Evolutionary conservation across 73 alveolate species (phyloP), one percentile per base, ranked within the genome.

Genomic region (Diophrys appendiculata): DNA sequence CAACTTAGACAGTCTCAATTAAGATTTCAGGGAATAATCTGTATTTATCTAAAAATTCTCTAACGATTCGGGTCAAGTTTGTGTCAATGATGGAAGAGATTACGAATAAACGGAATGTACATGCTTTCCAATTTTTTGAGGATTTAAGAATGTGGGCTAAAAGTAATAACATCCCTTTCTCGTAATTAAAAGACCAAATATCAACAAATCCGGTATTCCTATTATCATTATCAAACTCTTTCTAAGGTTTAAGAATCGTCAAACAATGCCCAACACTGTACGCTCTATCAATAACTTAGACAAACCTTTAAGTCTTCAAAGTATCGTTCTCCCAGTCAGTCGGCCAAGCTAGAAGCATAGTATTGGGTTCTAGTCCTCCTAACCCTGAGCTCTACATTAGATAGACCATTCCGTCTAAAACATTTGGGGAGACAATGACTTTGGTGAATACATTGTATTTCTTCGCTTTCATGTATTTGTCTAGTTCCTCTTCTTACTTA

Each of bases 301-400:
- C 89, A 32, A 86, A 86, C 64, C 93, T 31, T 11, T 31, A 30
- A 0, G 74, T 33, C 43, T 86, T 86, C 0, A 86, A 68, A 32
- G 35, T 78, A 30, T 86, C 93, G 65, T 86, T 76, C 52, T 86
- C 89, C 90, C 89, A 86, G 71, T 71, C 84, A n/a, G 83, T 77
- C 22, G 95, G 95, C 95, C 95, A 88, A 3, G 95, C 83, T 33
- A 88, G 78, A 24, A 88, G 87, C 27, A 88, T 67, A 0, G 92
- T 82, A 80, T 88, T 88, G 2, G 95, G 95, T 54, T 88, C 95
- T 2, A 88, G 78, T 8, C 90, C 95, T 27, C 95, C 95, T 1
- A 88, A 56, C 30, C 95, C 95, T 22, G 95, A 69, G 0, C 90
- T 69, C 56, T 88, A 74, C 3, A 88, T 81, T 32, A 88, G 54